Base-by-base conservation (phyloP, 805 yeast species). In the Candida anglica region DNA sequence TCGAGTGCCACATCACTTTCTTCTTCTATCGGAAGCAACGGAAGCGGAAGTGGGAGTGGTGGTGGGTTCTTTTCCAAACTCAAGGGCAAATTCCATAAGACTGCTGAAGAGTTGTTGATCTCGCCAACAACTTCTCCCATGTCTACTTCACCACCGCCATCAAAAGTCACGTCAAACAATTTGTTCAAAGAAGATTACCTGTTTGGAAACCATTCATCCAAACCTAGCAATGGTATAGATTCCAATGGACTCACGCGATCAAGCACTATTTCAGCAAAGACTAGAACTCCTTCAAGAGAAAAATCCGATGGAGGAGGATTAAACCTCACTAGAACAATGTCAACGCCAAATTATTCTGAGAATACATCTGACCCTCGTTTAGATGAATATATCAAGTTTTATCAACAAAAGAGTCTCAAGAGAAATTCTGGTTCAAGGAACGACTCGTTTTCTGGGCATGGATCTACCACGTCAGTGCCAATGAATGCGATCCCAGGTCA, bases 341-440 rank as follows among this genome's bases (percentile, higher is more conserved):
- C 50, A 6, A 33, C 42, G 3, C 47, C 50, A 20, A 23, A 13
- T 9, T 22, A 21, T 19, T 8, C 28, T 9, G 21, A 11, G 11
- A 22, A 16, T 9, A 27, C 15, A 20, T 20, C 35, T 15, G 69
- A 63, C 34, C 68, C 68, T 3, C 44, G 59, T 30, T 41, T 66
- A 21, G 60, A 55, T 14, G 67, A 63, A 24, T 66, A 62, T 32
- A 52, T 65, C 32, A 55, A 50, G 26, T 58, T 62, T 35, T 66
- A 58, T 39, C 42, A 46, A 19, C 57, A 51, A 38, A 49, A 49
- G 17, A 9, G 31, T 19, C 7, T 34, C 39, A 23, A 24, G 32
- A 19, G 33, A 24, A 20, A 22, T 26, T 22, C 37, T 13, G 15
- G 32, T 26, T 15, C 24, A 18, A 28, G 31, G 19, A 22, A 29